Evolutionary conservation across 352 stramenopile genomes (phyloP).

Genomic region (Pythium vanterpoolii): DNA sequence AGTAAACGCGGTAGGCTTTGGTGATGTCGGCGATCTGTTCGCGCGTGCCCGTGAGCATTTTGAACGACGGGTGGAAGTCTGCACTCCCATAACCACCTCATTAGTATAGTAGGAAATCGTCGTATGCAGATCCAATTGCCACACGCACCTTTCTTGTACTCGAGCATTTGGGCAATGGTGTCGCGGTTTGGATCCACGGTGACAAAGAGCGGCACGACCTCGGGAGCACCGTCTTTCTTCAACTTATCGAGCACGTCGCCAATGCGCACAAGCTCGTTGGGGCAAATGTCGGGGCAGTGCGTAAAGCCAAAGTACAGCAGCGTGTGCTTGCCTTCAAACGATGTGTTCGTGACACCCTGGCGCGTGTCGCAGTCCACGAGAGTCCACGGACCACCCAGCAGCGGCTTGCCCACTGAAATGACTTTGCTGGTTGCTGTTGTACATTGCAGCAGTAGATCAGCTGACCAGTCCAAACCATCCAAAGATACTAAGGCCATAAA

Average conservation of each 20-base stretch:
- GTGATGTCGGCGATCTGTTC: conserved; percentile 95
- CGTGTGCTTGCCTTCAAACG: conserved; percentile 92
- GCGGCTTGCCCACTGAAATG: conserved; percentile 87
- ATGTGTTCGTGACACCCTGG: conserved; percentile 86
- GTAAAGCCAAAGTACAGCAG: conserved; percentile 99
- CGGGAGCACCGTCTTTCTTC: conserved; percentile 48
- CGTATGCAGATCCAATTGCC: background rate
- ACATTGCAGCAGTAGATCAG: background rate
- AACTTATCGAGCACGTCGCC: conserved; percentile 94
- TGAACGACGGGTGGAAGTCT: conserved; percentile 85
- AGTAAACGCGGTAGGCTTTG: conserved; percentile 99
- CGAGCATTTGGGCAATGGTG: conserved; percentile 94
- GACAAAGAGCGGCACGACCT: conserved; percentile 94
- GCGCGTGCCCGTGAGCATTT: conserved; percentile 91
- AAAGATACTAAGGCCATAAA: background rate
- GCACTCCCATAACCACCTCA: background rate
- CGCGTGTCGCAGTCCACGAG: conserved; percentile 90
- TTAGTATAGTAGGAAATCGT: too few relatives aligned
- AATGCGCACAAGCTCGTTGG: conserved; percentile 98
- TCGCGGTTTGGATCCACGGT: conserved; percentile 97
- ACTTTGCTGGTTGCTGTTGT: conserved; percentile 78
- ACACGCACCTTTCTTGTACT: conserved; percentile 90
- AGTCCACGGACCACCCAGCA: conserved; percentile 91
- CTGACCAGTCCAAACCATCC: background rate
- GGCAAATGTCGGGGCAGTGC: conserved; percentile 99